These are phyloP conservation scores for Penicillium sp. DNA, from an alignment of 2,329 filamentous ascomycete species.

Conservation along the genomic window DNA sequence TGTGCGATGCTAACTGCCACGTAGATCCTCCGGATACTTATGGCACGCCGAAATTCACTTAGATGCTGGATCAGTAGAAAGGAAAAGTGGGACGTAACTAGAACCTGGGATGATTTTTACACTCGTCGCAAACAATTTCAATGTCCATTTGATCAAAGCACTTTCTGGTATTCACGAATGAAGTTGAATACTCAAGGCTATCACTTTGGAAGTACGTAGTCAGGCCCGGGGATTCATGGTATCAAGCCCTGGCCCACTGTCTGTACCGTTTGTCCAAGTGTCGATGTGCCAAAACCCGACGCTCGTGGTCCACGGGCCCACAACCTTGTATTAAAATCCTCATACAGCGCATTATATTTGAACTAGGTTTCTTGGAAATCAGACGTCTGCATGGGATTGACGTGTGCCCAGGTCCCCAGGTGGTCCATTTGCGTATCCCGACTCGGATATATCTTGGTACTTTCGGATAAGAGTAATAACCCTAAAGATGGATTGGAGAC, in stretches of 20 bases:
- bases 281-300: not conserved
- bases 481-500: no score
- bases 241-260: not conserved
- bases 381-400: no score
- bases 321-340: not conserved
- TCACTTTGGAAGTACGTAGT: not conserved
- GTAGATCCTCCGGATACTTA: slow-evolving; percentile 52
- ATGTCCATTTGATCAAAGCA: not conserved
- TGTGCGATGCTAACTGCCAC: slow-evolving; percentile 2
- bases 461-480: not conserved
- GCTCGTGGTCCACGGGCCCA: not conserved
- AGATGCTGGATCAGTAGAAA: not conserved
- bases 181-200: not conserved
- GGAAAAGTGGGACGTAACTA: not conserved
- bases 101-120: not conserved
- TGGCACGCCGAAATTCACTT: slow-evolving; percentile 14
- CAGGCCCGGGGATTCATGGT: not conserved
- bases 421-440: not conserved
- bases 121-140: not conserved
- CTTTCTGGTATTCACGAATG: not conserved
- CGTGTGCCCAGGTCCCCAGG: no score
- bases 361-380: not conserved
- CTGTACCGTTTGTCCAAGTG: not conserved
- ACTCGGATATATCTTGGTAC: not conserved
- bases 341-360: not conserved